Evolutionary conservation across 805 yeast genomes (phyloP).

Genomic region (Wickerhamiella occidentalis): DNA sequence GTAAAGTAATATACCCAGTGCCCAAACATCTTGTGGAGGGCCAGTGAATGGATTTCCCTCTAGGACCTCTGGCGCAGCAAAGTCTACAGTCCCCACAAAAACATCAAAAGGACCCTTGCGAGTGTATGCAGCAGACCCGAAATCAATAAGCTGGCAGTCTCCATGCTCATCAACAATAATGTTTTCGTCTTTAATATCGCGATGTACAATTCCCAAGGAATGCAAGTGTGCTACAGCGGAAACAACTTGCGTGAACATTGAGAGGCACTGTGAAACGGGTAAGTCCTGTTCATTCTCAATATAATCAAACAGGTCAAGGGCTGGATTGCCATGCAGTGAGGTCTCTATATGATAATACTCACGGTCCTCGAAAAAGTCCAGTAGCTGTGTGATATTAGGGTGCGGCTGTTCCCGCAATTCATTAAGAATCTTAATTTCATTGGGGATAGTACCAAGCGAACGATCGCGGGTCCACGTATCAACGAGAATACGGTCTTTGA

Average conservation of each 20-base stretch:
- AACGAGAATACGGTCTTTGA: conserved; percentile 82
- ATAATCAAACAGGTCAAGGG: conserved; percentile 82
- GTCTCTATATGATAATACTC: conserved; percentile 83
- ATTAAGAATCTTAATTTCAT: conserved; percentile 91
- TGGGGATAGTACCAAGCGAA: conserved; percentile 80
- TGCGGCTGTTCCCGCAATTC: conserved; percentile 60
- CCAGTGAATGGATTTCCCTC: conserved; percentile 85
- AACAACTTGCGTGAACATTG: conserved; percentile 67
- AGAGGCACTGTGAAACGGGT: conserved; percentile 66
- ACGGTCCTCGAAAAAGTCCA: conserved; percentile 89
- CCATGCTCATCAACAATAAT: conserved; percentile 72
- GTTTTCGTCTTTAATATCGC: conserved; percentile 93
- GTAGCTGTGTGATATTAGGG: conserved; percentile 70
- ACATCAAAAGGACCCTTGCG: conserved; percentile 92
- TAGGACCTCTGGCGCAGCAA: conserved; percentile 94
- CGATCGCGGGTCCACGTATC: conserved; percentile 97
- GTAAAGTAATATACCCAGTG: conserved; percentile 79
- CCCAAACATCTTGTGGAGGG: conserved; percentile 94
- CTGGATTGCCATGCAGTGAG: conserved; percentile 81
- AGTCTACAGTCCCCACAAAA: conserved; percentile 93
- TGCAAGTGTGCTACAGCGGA: conserved; percentile 75
- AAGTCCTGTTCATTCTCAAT: conserved; percentile 76
- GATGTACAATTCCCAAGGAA: conserved; percentile 69
- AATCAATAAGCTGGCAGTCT: conserved; percentile 75
- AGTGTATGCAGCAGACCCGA: conserved; percentile 88